Evolutionary conservation across 2,329 filamentous ascomycete species (phyloP).

Genomic region (Fusarium coicis): DNA sequence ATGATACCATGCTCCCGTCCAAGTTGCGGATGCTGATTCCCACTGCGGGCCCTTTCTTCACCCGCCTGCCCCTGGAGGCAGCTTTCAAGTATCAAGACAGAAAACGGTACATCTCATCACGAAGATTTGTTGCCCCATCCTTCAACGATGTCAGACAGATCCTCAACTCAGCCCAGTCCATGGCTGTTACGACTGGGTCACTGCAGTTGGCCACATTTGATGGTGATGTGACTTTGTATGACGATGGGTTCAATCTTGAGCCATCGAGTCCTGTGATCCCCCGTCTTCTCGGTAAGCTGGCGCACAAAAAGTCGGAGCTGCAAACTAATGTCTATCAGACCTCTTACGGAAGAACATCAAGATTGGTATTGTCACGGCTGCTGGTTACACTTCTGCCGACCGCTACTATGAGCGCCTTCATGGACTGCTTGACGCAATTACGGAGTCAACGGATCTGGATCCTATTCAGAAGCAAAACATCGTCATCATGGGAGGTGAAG

Average conservation of each 20-base stretch:
- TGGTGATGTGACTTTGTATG: slow-evolving; percentile 96
- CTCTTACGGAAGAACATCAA: slow-evolving; percentile 82
- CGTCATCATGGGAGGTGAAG: slow-evolving; percentile 94
- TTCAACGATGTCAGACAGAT: slow-evolving; percentile 97
- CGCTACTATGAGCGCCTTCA: slow-evolving; percentile 89
- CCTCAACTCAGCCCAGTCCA: slow-evolving; percentile 93
- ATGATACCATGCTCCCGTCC: slow-evolving; percentile 75
- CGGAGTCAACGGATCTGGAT: slow-evolving; percentile 67
- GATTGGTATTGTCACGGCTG: slow-evolving; percentile 95
- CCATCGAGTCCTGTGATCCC: slow-evolving; percentile 81
- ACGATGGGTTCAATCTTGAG: slow-evolving; percentile 84
- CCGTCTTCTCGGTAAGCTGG: slow-evolving; percentile 60
- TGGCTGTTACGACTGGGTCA: slow-evolving; percentile 83
- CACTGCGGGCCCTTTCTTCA: slow-evolving; percentile 93
- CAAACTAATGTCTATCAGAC: slow-evolving; percentile 51
- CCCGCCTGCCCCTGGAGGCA: slow-evolving; percentile 83
- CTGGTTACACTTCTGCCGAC: slow-evolving; percentile 89
- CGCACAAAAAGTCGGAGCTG: not conserved
- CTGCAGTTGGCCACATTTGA: slow-evolving; percentile 94
- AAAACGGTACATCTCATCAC: slow-evolving; percentile 85
- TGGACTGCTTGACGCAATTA: slow-evolving; percentile 85
- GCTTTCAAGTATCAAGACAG: slow-evolving; percentile 92
- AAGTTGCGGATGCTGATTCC: slow-evolving; percentile 94
- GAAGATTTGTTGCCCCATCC: slow-evolving; percentile 92
- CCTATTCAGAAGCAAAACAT: slow-evolving; percentile 78